phyloP scores from a whole-genome alignment of 1,284 basidiomycete genomes.

The Sphagnurus paluster region DNA sequence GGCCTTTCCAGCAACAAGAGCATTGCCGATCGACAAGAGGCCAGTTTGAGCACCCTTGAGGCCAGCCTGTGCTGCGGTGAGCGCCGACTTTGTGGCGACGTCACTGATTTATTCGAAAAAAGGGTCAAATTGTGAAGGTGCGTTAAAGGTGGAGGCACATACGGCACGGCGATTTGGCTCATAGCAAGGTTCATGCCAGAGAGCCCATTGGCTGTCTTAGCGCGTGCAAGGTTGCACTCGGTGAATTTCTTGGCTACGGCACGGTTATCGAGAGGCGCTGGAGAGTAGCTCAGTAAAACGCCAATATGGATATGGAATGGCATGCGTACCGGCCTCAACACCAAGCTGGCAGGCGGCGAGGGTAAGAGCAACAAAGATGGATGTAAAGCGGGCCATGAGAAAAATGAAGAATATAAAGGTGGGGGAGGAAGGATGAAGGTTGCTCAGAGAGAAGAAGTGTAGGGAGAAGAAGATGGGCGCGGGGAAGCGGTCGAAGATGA shows the following conservation, averaged over 20 bases:
- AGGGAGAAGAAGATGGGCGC: no score
- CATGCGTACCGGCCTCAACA: conserved; percentile 22
- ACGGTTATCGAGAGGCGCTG: conserved; percentile 18
- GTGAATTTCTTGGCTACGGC: conserved; percentile 30
- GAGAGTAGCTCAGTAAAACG: no score
- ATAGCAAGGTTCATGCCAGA: conserved; percentile 29
- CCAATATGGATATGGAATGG: no score
- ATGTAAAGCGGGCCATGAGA: conserved; percentile 23
- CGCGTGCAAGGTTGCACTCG: conserved; percentile 35
- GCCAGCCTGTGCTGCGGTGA: conserved; percentile 25
- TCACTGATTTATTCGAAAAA: conserved; percentile 29
- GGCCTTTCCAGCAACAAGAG: conserved; percentile 32
- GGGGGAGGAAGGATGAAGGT: neutral
- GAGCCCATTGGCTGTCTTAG: conserved; percentile 31
- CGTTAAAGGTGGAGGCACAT: neutral
- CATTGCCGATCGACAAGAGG: conserved; percentile 22
- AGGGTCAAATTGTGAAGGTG: neutral
- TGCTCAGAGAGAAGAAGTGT: neutral
- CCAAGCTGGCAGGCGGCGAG: conserved; percentile 18
- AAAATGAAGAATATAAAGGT: neutral
- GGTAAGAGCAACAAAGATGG: conserved; percentile 20
- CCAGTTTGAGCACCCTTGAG: conserved; percentile 31
- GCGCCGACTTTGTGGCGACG: conserved; percentile 23
- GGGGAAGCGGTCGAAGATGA: no score
- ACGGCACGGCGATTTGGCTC: conserved; percentile 13